Evolutionary conservation across 1,284 basidiomycete species (phyloP), one percentile per base, ranked within the genome.

Genomic region (Apiotrichum montevideense): DNA sequence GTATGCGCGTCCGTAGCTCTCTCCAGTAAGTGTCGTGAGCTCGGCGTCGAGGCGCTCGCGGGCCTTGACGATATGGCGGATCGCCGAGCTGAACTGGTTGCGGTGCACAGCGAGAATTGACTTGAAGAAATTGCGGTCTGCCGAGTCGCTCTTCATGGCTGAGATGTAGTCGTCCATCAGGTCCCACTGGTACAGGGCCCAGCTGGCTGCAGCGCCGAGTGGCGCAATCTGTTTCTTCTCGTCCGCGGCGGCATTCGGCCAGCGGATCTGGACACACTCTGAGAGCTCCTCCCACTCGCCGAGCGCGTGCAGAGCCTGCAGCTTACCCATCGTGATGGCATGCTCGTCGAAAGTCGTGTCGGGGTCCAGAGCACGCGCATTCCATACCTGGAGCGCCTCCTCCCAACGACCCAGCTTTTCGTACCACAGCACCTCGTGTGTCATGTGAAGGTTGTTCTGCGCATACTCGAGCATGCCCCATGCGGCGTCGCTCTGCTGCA

Each of bases 281-380:
- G 93, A 87, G 13, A 98, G 82, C 61, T 87, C 83, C 66, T 96
- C 95, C 96, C 96, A 99, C 79, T 98, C 95, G 44, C 96, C 96
- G 5, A 99, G 82, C 4, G 96, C 96, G 73, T 98, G 95, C 34
- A 98, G 77, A 73, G 95, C 98, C 64, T 92, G 91, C 85, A 98
- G 95, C 56, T 89, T 85, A 13, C 96, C 96, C 56, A 81, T 68
- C n/a, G 72, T 73, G 63, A 88, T 84, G 2, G 85, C 84, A 64
- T 88, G 88, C 67, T 86, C 85, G 63, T 94, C 87, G 71, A 65
- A 75, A 6, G 70, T 63, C 35, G 71, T 61, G 35, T 73, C 70
- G 6, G 71, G 70, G 55, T 75, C 70, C 8, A 56, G 58, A 43
- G 66, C 68, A 10, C 72, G 65, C 43, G 70, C 66, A 51, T 74